phyloP scores from a whole-genome alignment of 169 alveolate species.

The Perkinsus chesapeaki region DNA sequence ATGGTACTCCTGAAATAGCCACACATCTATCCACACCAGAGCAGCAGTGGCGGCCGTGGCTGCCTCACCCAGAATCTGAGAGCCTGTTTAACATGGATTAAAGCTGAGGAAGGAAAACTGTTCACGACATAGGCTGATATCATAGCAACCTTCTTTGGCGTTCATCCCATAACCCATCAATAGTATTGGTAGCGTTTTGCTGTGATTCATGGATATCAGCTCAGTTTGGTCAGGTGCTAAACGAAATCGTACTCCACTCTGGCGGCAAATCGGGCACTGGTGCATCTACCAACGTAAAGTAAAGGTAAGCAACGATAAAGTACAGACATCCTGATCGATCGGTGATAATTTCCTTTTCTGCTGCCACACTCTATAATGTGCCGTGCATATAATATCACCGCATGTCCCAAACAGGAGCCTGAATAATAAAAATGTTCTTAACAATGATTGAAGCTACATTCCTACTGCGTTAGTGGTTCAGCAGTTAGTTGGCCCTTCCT shows the following conservation, averaged over 20 bases:
- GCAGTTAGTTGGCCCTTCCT: not conserved
- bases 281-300: not conserved
- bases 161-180: not conserved
- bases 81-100: not conserved
- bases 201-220: not conserved
- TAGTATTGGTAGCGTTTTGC: not conserved
- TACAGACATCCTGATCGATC: too few species aligned
- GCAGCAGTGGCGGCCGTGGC: not conserved
- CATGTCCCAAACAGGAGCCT: not conserved
- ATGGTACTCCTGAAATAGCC: not conserved
- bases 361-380: not conserved
- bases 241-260: not conserved
- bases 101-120: not conserved
- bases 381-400: not conserved
- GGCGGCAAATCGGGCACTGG: not conserved
- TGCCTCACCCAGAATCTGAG: not conserved
- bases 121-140: not conserved
- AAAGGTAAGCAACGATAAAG: not conserved
- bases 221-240: not conserved
- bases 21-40: not conserved
- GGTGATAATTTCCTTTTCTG: too few species aligned
- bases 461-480: not conserved
- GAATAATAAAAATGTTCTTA: not conserved
- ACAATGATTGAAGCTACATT: not conserved
- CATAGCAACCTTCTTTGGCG: not conserved